A percentile compares a stretch with the other conserved stretches of the same genome.
phyloP scores from a whole-genome alignment of 768 basidiomycete species.

The Pleurotus platypus region DNA sequence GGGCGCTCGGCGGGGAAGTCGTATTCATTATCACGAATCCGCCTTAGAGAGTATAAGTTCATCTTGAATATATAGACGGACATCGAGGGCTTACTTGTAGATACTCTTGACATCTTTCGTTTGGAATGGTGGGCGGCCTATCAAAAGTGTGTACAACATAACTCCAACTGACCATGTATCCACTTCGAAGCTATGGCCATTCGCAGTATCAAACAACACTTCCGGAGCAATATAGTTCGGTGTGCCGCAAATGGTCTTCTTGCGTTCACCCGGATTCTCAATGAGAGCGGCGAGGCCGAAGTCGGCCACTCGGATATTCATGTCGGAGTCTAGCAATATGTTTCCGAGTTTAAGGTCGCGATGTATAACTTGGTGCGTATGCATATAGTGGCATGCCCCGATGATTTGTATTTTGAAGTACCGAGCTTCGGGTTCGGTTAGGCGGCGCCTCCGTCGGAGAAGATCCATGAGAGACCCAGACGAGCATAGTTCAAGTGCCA shows the following conservation, averaged over 20 bases:
- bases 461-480: slow-evolving; percentile 91
- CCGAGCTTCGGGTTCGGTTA: slow-evolving; percentile 89
- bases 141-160: slow-evolving; percentile 90
- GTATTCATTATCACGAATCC: slow-evolving; percentile 92
- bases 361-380: slow-evolving; percentile 93
- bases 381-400: slow-evolving; percentile 97
- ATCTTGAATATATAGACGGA: not conserved
- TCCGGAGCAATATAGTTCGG: slow-evolving; percentile 99
- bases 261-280: slow-evolving; percentile 92
- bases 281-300: slow-evolving; percentile 97
- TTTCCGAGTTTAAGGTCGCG: slow-evolving; percentile 97
- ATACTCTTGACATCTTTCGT: slow-evolving; percentile 97
- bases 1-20: slow-evolving; percentile 80
- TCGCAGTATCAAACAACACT: slow-evolving; percentile 91
- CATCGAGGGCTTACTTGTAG: slow-evolving; percentile 64
- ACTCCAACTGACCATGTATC: slow-evolving; percentile 98
- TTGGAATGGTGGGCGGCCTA: slow-evolving; percentile 98
- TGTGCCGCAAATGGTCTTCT: slow-evolving; percentile 99
- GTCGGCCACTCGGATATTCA: slow-evolving; percentile 97
- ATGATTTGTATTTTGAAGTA: slow-evolving; percentile 94
- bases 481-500: slow-evolving; percentile 90
- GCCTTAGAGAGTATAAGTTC: slow-evolving; percentile 29
- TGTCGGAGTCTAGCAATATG: slow-evolving; percentile 83
- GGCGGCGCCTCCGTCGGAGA: slow-evolving; percentile 79
- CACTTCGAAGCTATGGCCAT: slow-evolving; percentile 97